Evolutionary conservation across 768 basidiomycete species (phyloP), one percentile per base, ranked within the genome.

Genomic region (Boletus insuetus): DNA sequence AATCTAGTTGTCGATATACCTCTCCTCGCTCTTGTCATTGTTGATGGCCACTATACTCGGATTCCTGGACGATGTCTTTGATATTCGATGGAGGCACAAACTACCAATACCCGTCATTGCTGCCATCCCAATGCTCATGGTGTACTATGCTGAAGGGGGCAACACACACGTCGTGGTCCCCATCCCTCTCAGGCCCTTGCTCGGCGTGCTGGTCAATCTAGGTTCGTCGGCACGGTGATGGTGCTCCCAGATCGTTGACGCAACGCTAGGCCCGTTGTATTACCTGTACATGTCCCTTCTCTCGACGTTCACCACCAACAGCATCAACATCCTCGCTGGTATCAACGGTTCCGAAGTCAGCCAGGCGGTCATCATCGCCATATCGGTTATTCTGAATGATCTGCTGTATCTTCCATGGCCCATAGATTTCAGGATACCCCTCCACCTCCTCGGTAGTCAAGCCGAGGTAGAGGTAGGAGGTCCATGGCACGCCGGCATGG

Each of bases 51-150:
- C 94, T 0, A 79, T 98, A 56, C 83, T 99, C 9, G 97, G 97
- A 32, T 96, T 99, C 68, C 77, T 98, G 43, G 97, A 99, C 65
- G 97, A 99, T 71, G 82, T 98, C 5, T 99, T 98, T 62, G 97
- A 99, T 69, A 98, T 99, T 61, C 86, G 97, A 17, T 99, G 97
- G 97, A 76, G 97, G 54, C 94, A 98, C 73, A 99, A 99, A 70
- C 75, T 99, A 13, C 97, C 97, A 0, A 95, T 99, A 51, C 97
- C 97, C 0, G 83, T 99, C 66, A 90, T 99, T 58, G 96, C 94
- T 0, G 91, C 91, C 20, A 90, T 99, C 16, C 97, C 97, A 3
- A 81, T 98, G 19, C 78, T 99, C 24, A 87, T 98, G 76, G 96
- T 98, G 10, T 99, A 98, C 73, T 96, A 91, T 70, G 93, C 97